Evolutionary conservation across 2,329 filamentous ascomycete genomes (phyloP).

Genomic region (Arthroderma uncinatum): DNA sequence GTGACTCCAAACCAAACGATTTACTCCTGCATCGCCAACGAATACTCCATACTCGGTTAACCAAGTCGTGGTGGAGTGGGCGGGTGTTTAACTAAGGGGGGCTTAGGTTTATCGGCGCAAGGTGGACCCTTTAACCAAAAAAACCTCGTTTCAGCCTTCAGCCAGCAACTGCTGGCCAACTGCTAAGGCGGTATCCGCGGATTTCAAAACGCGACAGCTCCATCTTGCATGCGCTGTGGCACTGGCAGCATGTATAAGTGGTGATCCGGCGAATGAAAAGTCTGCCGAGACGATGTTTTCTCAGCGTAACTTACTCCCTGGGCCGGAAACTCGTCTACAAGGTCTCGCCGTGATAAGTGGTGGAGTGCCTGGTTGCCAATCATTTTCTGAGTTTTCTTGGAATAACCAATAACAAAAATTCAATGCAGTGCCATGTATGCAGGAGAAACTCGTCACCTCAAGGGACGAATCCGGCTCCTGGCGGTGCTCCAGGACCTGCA

Average conservation of each 20-base stretch:
- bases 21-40: neutral
- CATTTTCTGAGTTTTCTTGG: neutral
- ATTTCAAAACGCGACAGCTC: slow-evolving; percentile 10
- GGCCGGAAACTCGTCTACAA: neutral
- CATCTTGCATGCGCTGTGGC: slow-evolving; percentile 16
- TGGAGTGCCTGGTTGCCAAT: neutral
- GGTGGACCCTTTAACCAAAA: neutral
- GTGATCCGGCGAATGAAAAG: neutral
- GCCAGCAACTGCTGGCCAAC: neutral
- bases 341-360: neutral
- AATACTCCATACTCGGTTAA: neutral
- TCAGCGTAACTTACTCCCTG: neutral
- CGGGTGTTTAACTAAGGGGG: neutral
- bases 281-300: neutral
- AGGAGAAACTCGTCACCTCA: neutral
- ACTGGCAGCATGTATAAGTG: neutral
- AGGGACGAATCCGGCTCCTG: neutral
- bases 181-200: neutral
- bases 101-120: neutral
- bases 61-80: neutral
- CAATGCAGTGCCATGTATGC: neutral
- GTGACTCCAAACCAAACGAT: no score
- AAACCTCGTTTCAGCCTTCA: neutral
- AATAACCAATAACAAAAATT: neutral
- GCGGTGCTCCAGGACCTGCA: neutral